Evolutionary conservation across 202 grass and related monocot genomes (phyloP).

Genomic region (Tripidium arundinaceum): DNA sequence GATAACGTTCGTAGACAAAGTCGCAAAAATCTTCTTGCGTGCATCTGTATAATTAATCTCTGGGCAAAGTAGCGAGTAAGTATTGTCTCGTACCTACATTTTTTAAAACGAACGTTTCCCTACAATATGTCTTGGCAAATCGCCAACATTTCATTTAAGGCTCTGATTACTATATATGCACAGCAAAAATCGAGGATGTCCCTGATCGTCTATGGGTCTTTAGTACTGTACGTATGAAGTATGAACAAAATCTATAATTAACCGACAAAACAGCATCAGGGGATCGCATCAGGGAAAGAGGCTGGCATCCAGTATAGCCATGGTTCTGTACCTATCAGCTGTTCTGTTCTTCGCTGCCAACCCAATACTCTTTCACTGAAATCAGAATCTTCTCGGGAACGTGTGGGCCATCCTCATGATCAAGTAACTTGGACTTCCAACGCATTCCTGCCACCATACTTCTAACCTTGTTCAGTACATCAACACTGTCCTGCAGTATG

Average conservation of each 20-base stretch:
- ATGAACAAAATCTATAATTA: constrained; percentile 36
- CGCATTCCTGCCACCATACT: constrained; percentile 51
- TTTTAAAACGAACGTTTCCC: not conserved
- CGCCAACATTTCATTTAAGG: not conserved
- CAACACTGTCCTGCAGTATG: constrained; percentile 66
- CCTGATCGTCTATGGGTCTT: not conserved
- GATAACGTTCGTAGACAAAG: not conserved
- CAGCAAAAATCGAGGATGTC: not conserved
- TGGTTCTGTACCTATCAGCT: constrained; percentile 38
- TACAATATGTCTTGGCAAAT: constrained; percentile 9
- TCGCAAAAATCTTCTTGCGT: not conserved
- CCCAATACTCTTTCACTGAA: constrained; percentile 79
- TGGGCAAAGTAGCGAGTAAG: not conserved
- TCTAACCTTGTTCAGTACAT: constrained; percentile 70
- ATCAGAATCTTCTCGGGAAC: constrained; percentile 65
- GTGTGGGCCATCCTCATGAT: constrained; percentile 83
- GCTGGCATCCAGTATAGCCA: not conserved
- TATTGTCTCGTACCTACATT: not conserved
- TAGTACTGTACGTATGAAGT: constrained; percentile 26
- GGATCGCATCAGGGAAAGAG: constrained; percentile 16
- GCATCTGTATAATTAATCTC: not conserved
- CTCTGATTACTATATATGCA: constrained; percentile 29
- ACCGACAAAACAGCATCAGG: constrained; percentile 21
- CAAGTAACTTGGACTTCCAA: constrained; percentile 85
- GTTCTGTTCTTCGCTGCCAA: constrained; percentile 39